Base-by-base conservation (phyloP, 768 basidiomycete genomes). In the Mycena metata region DNA sequence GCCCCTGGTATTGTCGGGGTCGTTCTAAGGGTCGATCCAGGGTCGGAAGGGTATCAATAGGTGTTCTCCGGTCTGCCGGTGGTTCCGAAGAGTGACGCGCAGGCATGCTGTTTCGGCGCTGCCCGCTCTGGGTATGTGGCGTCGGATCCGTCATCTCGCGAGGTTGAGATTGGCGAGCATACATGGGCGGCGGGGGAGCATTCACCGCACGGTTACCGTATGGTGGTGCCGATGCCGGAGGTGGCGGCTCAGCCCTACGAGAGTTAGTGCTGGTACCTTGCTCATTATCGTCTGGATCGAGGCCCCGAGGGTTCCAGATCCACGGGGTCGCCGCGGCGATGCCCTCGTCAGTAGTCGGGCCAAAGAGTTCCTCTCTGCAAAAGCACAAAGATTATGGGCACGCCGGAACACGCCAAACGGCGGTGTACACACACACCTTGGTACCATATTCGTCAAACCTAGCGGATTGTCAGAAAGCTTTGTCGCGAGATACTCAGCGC, bases 241-340 rank as follows among this genome's bases (percentile, higher is more conserved):
- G 62, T 66, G 69, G 50, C 46, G 50, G 64, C 52, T 68, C 42
- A 35, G 59, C 57, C 60, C 46, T 57, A 13, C 51, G 65, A 23
- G 55, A 12, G 35, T 58, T 58, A 51, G 73, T 64, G 35, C 73
- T 68, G 57, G 64, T 45, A 36, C 64, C 52, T 56, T 71, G 62
- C 24, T 76, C 52, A 41, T 69, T 69, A 21, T 76, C 77, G 30
- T 82, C 79, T 39, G 81, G 74, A 11, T 75, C 66, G 23, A 89
- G 79, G 64, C 80, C 79, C 41, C 83, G 75, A 26, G 90, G 87
- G 77, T 84, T 89, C 92, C 92, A 93, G 63, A 92, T 84, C 91
- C 91, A 93, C 10, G 92, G 92, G 0, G 92, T 92, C 8, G 82
- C 79, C 17, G 78, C 79, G 19, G 79, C 79, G 21, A 81, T 79